phyloP scores from a whole-genome alignment of 257 asterid species.

The Rauvolfia tetraphylla region DNA sequence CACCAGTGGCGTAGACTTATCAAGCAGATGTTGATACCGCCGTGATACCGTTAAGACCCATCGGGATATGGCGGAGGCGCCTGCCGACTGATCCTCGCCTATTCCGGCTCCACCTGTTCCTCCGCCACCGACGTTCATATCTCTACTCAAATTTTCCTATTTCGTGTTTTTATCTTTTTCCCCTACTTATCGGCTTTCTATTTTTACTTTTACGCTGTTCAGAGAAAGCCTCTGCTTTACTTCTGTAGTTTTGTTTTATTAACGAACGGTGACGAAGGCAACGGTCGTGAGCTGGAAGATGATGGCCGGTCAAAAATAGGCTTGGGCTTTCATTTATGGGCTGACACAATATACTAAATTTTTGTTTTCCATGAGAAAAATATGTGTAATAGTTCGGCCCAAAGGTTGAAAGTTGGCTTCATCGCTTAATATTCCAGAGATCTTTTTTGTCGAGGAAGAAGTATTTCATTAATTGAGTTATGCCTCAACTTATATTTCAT shows the following conservation, averaged over 20 bases:
- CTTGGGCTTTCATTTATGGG: background rate
- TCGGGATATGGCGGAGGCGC: constrained; percentile 49
- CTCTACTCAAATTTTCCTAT: constrained; percentile 1
- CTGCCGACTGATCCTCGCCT: constrained; percentile 22
- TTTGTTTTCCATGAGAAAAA: too few relatives aligned
- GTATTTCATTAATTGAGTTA: too few relatives aligned
- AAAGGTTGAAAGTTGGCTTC: too few relatives aligned
- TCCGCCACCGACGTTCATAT: constrained; percentile 74
- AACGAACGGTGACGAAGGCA: background rate
- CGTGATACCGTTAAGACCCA: constrained; percentile 54
- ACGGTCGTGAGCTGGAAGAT: background rate
- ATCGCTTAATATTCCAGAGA: too few relatives aligned
- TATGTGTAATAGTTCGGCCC: background rate
- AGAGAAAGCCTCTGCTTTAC: background rate
- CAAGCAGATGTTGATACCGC: constrained; percentile 80
- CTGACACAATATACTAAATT: too few relatives aligned
- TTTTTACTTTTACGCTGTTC: background rate
- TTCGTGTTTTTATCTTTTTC: background rate
- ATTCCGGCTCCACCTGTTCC: constrained; percentile 30
- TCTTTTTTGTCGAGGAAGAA: too few relatives aligned
- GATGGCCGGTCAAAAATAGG: background rate
- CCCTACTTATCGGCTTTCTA: background rate
- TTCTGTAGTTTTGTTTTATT: background rate
- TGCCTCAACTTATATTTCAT: too few relatives aligned
- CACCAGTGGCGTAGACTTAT: constrained; percentile 81